A percentile compares a stretch with the other conserved stretches of the same genome.
phyloP scores from a whole-genome alignment of 2,329 filamentous ascomycete species.

The Alternaria ethzedia region DNA sequence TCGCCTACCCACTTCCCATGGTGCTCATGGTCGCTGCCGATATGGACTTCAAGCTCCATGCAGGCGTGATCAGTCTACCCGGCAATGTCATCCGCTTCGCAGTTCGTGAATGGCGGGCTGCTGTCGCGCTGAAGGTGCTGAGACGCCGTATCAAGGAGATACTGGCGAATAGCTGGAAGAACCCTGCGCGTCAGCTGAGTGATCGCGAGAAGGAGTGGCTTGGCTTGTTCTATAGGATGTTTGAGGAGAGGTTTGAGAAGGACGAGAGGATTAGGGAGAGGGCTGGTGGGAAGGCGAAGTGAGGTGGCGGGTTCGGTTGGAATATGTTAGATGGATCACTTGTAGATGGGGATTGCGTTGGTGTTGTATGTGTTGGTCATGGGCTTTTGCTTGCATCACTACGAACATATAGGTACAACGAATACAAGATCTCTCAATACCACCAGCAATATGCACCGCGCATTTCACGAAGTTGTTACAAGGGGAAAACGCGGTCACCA shows the following conservation, averaged over 20 bases:
- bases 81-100: slow-evolving; percentile 85
- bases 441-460: background rate
- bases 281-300: slow-evolving; percentile 38
- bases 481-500: background rate
- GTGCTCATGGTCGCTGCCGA: slow-evolving; percentile 79
- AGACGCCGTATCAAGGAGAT: slow-evolving; percentile 77
- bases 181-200: slow-evolving; percentile 48
- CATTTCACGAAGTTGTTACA: background rate
- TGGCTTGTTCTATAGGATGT: slow-evolving; percentile 41
- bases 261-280: slow-evolving; percentile 42
- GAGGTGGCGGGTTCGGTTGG: background rate
- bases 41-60: slow-evolving; percentile 86
- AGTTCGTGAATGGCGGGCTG: slow-evolving; percentile 85
- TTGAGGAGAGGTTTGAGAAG: slow-evolving; percentile 39
- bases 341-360: background rate
- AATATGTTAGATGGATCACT: background rate
- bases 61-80: slow-evolving; percentile 85
- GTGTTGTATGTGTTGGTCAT: background rate
- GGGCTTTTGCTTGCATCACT: background rate
- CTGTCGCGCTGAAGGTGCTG: slow-evolving; percentile 86
- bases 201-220: slow-evolving; percentile 53
- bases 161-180: slow-evolving; percentile 72
- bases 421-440: background rate
- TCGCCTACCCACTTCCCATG: slow-evolving; percentile 76
- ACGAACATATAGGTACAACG: background rate